Percentiles rank a stretch among this genome's conserved stretches.
Evolutionary conservation across 2,329 filamentous ascomycete genomes (phyloP).

Genomic region (Phaeoacremonium minimum): DNA sequence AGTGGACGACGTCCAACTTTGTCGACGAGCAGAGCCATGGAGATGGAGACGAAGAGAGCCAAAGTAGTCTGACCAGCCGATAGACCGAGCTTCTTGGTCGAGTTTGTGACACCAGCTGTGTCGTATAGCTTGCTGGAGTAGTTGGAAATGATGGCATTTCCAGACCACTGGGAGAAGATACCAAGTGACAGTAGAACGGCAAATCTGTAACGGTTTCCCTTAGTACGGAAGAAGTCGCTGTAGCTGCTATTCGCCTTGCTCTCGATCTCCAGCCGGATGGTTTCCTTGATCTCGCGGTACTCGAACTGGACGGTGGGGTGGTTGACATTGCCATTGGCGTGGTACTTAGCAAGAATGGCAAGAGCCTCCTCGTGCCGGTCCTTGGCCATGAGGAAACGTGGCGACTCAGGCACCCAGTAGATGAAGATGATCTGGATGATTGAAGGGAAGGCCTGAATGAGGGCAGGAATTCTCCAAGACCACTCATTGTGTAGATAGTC

Average conservation of each 20-base stretch:
- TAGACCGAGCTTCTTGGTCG: slow-evolving; percentile 39
- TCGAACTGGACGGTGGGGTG: slow-evolving; percentile 55
- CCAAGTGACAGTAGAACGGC: slow-evolving; percentile 48
- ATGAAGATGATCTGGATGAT: slow-evolving; percentile 45
- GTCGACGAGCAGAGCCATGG: slow-evolving; percentile 49
- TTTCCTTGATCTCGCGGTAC: slow-evolving; percentile 56
- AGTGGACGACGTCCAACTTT: slow-evolving; percentile 50
- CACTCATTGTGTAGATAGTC: slow-evolving; percentile 38
- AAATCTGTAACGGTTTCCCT: slow-evolving; percentile 53
- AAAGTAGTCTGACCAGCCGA: slow-evolving; percentile 46
- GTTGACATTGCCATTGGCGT: slow-evolving; percentile 47
- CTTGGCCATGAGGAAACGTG: slow-evolving; percentile 31
- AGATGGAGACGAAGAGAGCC: slow-evolving; percentile 46
- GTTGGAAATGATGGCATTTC: slow-evolving; percentile 57
- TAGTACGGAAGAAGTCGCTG: slow-evolving; percentile 48
- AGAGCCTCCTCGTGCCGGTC: slow-evolving; percentile 45
- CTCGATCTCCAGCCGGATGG: slow-evolving; percentile 46
- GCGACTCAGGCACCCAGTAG: slow-evolving; percentile 47
- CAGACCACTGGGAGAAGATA: slow-evolving; percentile 56
- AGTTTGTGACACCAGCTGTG: slow-evolving; percentile 44
- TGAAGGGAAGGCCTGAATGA: slow-evolving; percentile 44
- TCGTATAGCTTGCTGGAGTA: slow-evolving; percentile 51
- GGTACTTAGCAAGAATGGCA: slow-evolving; percentile 48
- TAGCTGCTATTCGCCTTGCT: slow-evolving; percentile 43
- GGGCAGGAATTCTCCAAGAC: slow-evolving; percentile 46